Evolutionary conservation across 2,329 filamentous ascomycete species (phyloP), one percentile per base, ranked within the genome.

Genomic region (Fusarium bactridioides): DNA sequence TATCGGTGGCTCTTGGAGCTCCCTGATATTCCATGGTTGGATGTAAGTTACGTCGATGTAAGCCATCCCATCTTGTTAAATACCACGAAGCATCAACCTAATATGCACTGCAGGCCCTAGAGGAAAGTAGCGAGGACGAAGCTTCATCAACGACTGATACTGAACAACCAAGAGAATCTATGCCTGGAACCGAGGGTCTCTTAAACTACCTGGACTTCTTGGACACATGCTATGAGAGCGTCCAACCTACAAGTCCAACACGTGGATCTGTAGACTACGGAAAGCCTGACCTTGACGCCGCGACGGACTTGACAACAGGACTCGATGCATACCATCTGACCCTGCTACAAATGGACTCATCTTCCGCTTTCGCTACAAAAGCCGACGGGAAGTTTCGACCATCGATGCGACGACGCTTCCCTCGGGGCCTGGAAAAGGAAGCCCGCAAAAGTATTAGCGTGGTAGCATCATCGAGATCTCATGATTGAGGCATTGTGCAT

Each of bases 221-320:
- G 7, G 25, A 15, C 19, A 48, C 21, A 7, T 57, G 29, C 13
- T 25, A 37, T 10, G n/a, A 48, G 2, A 16, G 6, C 23, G 19
- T 27, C 5, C 31, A 35, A 15, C 18, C 41, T n/a, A 27, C 40
- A n/a, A 50, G 40, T 37, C 13, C 23, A n/a, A 25, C 23, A 13
- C 10, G 3, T 4, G 47, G 27, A 33, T 50, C 23, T 23, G 1
- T 25, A 57, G 11, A 18, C 31, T n/a, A 35, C 4, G 23, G 25
- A 37, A n/a, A 11, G 2, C 15, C 7, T 21, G 40, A n/a, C 10
- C 4, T 16, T 8, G 0, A n/a, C 9, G 7, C 2, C 21, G 2
- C 31, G 8, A 12, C 21, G 7, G 23, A 57, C 4, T 3, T 10
- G 7, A 16, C 19, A 57, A 12, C 19, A 4, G 4, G 6, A 16